Percentiles rank a stretch among this genome's conserved stretches.
phyloP scores from a whole-genome alignment of 257 asterid genomes.

The Craterostigma plantagineum region DNA sequence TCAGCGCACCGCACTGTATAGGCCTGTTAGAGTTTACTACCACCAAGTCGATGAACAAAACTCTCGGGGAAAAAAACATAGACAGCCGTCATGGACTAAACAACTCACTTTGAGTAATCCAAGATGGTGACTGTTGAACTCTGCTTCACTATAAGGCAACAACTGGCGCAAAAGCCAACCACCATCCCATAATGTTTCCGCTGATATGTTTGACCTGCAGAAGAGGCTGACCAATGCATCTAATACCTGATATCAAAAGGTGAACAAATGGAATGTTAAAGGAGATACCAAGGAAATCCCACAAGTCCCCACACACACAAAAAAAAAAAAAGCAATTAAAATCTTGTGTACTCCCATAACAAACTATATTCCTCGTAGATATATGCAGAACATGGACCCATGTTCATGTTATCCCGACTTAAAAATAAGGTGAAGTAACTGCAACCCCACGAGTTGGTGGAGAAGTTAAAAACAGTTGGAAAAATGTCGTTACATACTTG shows the following conservation, averaged over 20 bases:
- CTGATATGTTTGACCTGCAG: conserved; percentile 75
- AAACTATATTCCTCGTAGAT: too few species aligned
- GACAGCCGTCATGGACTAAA: conserved; percentile 6
- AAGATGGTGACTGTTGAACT: conserved; percentile 57
- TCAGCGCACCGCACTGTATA: too few species aligned
- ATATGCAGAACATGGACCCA: too few species aligned
- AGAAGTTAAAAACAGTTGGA: too few species aligned
- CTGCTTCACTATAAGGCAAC: conserved; percentile 74
- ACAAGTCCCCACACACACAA: conserved; percentile 2
- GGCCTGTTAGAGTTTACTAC: too few species aligned
- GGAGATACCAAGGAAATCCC: not conserved
- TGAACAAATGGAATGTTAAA: conserved; percentile 3
- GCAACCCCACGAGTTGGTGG: too few species aligned
- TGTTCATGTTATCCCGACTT: too few species aligned
- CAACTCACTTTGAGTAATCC: conserved; percentile 52
- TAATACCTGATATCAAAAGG: conserved; percentile 49
- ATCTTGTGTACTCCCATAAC: too few species aligned
- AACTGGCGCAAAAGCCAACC: conserved; percentile 99
- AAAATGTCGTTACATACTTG: conserved; percentile 28
- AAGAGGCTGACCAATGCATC: conserved; percentile 92
- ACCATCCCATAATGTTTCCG: conserved; percentile 97
- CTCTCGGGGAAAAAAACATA: not conserved
- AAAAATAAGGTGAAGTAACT: too few species aligned
- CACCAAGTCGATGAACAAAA: too few species aligned
- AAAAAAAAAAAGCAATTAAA: too few species aligned